Base-by-base conservation (phyloP, 2,329 filamentous ascomycete species). In the Aspergillus brasiliensis region DNA sequence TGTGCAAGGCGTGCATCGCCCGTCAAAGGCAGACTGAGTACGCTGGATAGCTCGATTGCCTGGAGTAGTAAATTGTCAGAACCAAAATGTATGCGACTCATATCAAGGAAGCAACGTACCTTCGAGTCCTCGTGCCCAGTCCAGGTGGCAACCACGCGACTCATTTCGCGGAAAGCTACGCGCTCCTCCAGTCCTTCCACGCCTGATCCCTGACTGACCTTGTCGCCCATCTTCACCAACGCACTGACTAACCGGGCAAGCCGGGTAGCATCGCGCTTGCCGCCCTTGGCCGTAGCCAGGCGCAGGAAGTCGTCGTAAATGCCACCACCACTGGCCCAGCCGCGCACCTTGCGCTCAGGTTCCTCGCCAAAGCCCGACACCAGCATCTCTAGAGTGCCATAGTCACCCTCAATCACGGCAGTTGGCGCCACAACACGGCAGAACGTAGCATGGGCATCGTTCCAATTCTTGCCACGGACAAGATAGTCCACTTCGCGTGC, bases 401-500 rank as follows among this genome's bases (percentile, higher is more conserved):
- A 94, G 73, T 97, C 89, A 46, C 89, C 88, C 71, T 91, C 90
- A 62, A 99, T 90, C 63, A 99, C 85, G 10, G 91, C 87, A 27
- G 84, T 82, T 0, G 95, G 95, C 0, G 91, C 95, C 28, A 98
- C 92, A 65, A 89, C 84, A 63, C 86, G 86, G 61, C 90, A 86
- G 56, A 99, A 88, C 1, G 94, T 91, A 27, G 87, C 85, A 76
- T 98, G 95, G 0, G 95, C 95, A 72, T 95, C 91, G 28, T 86
- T 82, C 75, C 88, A 90, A 44, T 91, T 87, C 40, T 85, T 84
- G 2, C 92, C 94, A 51, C 87, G 86, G 60, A 98, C 84, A 11
- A 99, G 86, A 69, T 88, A 95, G 57, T 89, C 84, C 8, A 94
- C 90, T 75, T 97, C 91, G 5, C 82, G 81, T 48, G 82, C 83